Percentiles rank a stretch among this genome's conserved stretches.
Evolutionary conservation across 179 eudicot genomes (phyloP).

Genomic region (Spergularia azorica): DNA sequence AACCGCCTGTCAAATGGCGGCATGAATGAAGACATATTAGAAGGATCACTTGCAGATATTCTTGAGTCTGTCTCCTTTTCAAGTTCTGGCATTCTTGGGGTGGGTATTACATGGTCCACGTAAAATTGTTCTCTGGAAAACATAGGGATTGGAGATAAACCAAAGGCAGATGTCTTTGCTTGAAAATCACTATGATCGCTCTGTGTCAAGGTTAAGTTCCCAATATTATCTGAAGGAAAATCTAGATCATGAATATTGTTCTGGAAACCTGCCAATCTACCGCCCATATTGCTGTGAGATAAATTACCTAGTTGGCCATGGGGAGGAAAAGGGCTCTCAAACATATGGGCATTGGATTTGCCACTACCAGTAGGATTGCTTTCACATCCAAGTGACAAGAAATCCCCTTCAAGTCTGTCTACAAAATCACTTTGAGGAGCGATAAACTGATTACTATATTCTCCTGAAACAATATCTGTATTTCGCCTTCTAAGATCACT

Average conservation of each 20-base stretch:
- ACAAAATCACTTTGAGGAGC: slow-evolving; percentile 8
- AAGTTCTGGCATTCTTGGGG: slow-evolving; percentile 7
- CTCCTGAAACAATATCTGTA: slow-evolving; percentile 11
- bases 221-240: slow-evolving; percentile 1
- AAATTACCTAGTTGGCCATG: slow-evolving; percentile 12
- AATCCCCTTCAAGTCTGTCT: slow-evolving; percentile 26
- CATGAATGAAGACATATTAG: background rate
- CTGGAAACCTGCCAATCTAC: slow-evolving; percentile 17
- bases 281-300: slow-evolving; percentile 10
- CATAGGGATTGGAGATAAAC: slow-evolving; percentile 8
- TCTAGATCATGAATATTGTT: slow-evolving; percentile 7
- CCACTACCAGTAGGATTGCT: slow-evolving; percentile 4
- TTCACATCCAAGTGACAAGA: slow-evolving; percentile 29
- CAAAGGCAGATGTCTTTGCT: slow-evolving; percentile 8
- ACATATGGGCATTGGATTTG: slow-evolving; percentile 8
- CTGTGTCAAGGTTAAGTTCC: background rate
- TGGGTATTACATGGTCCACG: slow-evolving; percentile 22
- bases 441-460: slow-evolving; percentile 14
- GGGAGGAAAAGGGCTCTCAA: background rate
- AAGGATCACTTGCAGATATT: background rate
- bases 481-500: background rate
- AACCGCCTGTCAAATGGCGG: background rate
- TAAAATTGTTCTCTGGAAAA: background rate
- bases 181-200: background rate
- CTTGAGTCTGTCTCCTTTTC: slow-evolving; percentile 2